phyloP scores from a whole-genome alignment of 495 filamentous ascomycete genomes.

The Talaromyces trachyspermus region DNA sequence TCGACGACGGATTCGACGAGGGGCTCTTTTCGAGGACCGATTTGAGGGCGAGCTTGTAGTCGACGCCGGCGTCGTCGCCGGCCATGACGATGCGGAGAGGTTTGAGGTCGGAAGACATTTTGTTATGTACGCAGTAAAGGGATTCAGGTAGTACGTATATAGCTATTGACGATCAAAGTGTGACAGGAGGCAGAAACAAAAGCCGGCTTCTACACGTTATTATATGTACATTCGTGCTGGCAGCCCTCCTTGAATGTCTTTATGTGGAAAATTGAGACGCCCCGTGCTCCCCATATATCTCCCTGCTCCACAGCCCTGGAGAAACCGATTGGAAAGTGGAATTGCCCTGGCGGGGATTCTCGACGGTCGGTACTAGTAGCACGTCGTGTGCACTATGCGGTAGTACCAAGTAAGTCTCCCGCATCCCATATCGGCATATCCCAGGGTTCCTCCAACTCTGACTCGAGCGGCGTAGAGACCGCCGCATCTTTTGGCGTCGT shows the following conservation, averaged over 20 bases:
- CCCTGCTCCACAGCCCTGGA: neutral
- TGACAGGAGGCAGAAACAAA: neutral
- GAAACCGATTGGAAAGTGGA: too few species aligned
- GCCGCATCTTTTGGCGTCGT: too few species aligned
- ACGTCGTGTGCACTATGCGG: too few species aligned
- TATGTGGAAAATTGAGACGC: too few species aligned
- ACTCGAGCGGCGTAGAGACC: too few species aligned
- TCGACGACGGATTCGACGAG: conserved; percentile 63
- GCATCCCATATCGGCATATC: too few species aligned
- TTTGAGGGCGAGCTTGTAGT: conserved; percentile 75
- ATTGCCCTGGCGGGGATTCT: too few species aligned
- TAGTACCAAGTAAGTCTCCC: too few species aligned
- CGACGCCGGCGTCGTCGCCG: conserved; percentile 66
- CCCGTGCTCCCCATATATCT: too few species aligned
- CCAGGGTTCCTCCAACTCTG: too few species aligned
- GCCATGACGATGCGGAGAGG: conserved; percentile 55
- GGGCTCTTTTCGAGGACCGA: conserved; percentile 57
- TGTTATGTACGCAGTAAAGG: conserved; percentile 6
- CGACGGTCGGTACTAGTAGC: too few species aligned
- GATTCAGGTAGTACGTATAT: neutral
- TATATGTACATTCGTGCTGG: neutral
- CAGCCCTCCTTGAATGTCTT: neutral
- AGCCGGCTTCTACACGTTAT: neutral
- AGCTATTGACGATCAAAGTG: neutral
- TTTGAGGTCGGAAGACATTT: conserved; percentile 32